These are phyloP conservation scores for Tylopilus felleus DNA, from an alignment of 768 basidiomycete genomes.

Conservation along the genomic window DNA sequence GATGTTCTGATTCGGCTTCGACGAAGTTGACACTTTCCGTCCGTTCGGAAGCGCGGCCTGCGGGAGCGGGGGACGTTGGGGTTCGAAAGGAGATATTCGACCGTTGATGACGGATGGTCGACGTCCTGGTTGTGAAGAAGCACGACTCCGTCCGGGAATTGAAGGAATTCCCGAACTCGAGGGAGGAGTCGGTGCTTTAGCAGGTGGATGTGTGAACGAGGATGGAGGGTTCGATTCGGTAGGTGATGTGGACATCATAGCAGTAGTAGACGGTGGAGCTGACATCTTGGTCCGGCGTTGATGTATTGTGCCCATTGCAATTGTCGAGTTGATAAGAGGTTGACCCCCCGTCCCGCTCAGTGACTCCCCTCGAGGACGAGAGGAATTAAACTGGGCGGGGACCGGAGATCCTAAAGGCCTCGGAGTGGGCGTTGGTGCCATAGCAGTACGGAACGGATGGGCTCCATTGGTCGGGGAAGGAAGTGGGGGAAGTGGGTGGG, in stretches of 20 bases:
- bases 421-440: constrained; percentile 15
- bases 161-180: constrained; percentile 36
- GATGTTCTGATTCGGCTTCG: constrained; percentile 50
- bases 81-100: constrained; percentile 49
- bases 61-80: constrained; percentile 51
- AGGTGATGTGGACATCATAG: constrained; percentile 30
- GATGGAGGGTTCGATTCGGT: constrained; percentile 38
- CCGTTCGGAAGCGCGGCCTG: constrained; percentile 37
- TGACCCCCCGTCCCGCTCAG: constrained; percentile 38
- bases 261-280: constrained; percentile 45
- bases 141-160: constrained; percentile 51
- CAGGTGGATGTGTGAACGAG: constrained; percentile 30
- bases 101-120: constrained; percentile 57
- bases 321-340: constrained; percentile 57
- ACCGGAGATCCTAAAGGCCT: constrained; percentile 50
- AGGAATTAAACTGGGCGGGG: constrained; percentile 36
- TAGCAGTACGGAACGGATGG: constrained; percentile 30
- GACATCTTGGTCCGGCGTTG: constrained; percentile 67
- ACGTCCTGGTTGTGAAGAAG: constrained; percentile 75
- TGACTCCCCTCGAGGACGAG: constrained; percentile 54
- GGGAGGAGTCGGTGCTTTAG: constrained; percentile 38
- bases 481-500: constrained; percentile 66
- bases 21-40: constrained; percentile 63
- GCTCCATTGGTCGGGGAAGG: constrained; percentile 44
- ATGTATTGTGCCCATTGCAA: constrained; percentile 61